phyloP scores from a whole-genome alignment of 768 basidiomycete species.

The Tubosaeta sp. region DNA sequence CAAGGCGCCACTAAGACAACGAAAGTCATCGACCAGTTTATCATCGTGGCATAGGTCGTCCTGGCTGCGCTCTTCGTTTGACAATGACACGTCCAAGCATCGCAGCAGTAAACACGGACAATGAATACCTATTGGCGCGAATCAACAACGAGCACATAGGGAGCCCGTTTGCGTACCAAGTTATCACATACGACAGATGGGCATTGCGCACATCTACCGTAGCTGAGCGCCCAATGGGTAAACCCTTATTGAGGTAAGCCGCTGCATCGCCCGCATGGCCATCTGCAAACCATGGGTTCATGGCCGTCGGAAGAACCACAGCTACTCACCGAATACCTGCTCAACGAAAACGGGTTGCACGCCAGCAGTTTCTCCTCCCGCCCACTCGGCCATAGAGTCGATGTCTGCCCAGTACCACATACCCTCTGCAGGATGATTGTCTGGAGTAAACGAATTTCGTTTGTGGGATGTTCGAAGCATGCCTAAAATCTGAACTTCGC shows the following conservation, averaged over 20 bases:
- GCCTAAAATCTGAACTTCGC: slow-evolving; percentile 72
- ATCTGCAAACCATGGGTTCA: slow-evolving; percentile 44
- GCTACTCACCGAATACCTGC: slow-evolving; percentile 75
- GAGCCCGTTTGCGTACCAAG: slow-evolving; percentile 59
- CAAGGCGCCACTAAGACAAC: not conserved
- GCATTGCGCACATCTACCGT: slow-evolving; percentile 88
- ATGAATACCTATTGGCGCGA: slow-evolving; percentile 64
- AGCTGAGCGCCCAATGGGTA: slow-evolving; percentile 81
- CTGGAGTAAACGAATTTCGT: slow-evolving; percentile 81
- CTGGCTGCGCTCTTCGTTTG: slow-evolving; percentile 47
- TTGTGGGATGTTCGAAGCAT: slow-evolving; percentile 79
- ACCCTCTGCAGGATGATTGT: slow-evolving; percentile 73
- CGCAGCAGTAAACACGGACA: slow-evolving; percentile 77
- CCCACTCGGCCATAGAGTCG: slow-evolving; percentile 69
- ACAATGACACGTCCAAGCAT: slow-evolving; percentile 74
- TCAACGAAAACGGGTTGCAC: slow-evolving; percentile 91
- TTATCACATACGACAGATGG: slow-evolving; percentile 91
- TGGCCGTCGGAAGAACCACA: not conserved
- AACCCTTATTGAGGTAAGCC: slow-evolving; percentile 56
- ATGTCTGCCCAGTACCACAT: slow-evolving; percentile 95
- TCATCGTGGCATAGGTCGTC: slow-evolving; percentile 56
- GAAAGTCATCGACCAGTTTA: not conserved
- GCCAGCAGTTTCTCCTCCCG: slow-evolving; percentile 63
- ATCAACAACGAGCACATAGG: slow-evolving; percentile 10
- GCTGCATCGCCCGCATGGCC: slow-evolving; percentile 78